A percentile compares a stretch with the other conserved stretches of the same genome.
Conservation (phyloP, 2,329 filamentous ascomycete species). For the Xylariaceae sp. region DNA sequence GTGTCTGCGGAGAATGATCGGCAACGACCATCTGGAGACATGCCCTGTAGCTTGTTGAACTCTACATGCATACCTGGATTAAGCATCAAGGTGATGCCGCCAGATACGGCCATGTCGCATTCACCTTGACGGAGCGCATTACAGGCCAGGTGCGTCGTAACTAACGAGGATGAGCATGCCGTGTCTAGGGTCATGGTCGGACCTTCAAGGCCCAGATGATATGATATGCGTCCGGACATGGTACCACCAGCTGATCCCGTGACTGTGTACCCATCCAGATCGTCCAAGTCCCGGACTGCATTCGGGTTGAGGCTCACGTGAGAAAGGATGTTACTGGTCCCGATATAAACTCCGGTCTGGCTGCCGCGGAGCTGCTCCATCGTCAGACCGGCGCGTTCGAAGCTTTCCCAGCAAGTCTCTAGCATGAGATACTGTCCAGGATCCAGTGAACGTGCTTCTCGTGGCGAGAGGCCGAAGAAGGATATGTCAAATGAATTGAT, state of each 20-base stretch:
- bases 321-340: constrained; percentile 19
- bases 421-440: constrained; percentile 22
- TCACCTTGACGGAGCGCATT: constrained; percentile 17
- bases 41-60: constrained; percentile 12
- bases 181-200: constrained; percentile 25
- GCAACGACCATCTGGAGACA: constrained; percentile 17
- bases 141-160: constrained; percentile 17
- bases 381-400: constrained; percentile 22
- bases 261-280: constrained; percentile 22
- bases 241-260: constrained; percentile 22
- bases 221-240: constrained; percentile 22
- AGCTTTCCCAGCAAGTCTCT: constrained; percentile 22
- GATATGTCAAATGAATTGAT: constrained; percentile 19
- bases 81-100: constrained; percentile 15
- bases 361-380: constrained; percentile 19
- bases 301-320: constrained; percentile 11
- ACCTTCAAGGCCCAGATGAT: constrained; percentile 20
- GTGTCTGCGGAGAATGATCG: constrained; percentile 15
- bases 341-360: constrained; percentile 22
- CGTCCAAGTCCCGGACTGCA: constrained; percentile 7
- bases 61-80: constrained; percentile 18
- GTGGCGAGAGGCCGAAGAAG: constrained; percentile 24
- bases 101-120: constrained; percentile 16
- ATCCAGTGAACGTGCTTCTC: constrained; percentile 20
- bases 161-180: constrained; percentile 19